phyloP scores from a whole-genome alignment of 768 basidiomycete species.

The Suillus alpinus region DNA sequence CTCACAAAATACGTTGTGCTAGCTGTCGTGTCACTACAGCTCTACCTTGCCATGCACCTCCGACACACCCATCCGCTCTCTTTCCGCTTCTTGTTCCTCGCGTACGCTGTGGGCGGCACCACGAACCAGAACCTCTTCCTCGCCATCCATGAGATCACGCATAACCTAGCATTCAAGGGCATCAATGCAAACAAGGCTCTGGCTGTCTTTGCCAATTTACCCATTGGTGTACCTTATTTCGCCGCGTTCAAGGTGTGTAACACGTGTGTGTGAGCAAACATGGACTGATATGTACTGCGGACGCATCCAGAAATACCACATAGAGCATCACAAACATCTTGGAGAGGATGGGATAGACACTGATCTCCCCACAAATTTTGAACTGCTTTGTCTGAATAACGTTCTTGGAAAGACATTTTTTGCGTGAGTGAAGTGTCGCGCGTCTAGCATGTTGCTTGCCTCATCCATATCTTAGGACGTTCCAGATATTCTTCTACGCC shows the following conservation, averaged over 20 bases:
- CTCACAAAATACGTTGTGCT: conserved; percentile 90
- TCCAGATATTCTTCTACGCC: conserved; percentile 98
- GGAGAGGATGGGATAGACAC: conserved; percentile 97
- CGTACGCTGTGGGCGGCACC: conserved; percentile 89
- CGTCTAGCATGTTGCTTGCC: background rate
- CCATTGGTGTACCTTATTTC: conserved; percentile 93
- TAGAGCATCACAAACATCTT: conserved; percentile 94
- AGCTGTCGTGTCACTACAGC: conserved; percentile 74
- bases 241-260: conserved; percentile 84
- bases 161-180: conserved; percentile 89
- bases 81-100: conserved; percentile 65
- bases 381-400: conserved; percentile 86
- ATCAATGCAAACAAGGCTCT: conserved; percentile 81
- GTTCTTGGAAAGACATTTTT: conserved; percentile 98
- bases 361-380: conserved; percentile 85
- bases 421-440: conserved; percentile 54
- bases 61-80: conserved; percentile 70
- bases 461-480: conserved; percentile 58
- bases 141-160: conserved; percentile 98
- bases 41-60: conserved; percentile 60
- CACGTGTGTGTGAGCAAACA: background rate
- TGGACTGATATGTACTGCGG: conserved; percentile 8
- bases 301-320: conserved; percentile 70
- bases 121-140: conserved; percentile 98
- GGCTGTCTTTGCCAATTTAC: conserved; percentile 88